These are phyloP conservation scores for Ophiostoma triangulosporum DNA, from an alignment of 2,329 filamentous ascomycete genomes.

Conservation along the genomic window DNA sequence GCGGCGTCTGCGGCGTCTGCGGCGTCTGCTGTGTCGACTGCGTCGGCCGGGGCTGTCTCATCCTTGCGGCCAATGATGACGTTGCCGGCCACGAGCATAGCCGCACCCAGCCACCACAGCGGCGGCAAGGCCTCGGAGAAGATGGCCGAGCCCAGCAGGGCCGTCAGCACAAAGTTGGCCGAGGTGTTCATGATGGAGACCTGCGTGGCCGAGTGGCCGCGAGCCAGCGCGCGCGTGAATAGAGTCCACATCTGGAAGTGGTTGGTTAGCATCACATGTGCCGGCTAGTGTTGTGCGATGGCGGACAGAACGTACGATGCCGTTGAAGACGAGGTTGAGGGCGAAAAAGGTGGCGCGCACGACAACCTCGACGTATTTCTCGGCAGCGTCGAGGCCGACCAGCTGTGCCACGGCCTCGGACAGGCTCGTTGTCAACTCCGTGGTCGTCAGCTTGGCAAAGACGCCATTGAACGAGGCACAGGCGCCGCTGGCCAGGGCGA, in stretches of 20 bases:
- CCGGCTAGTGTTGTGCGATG: too few relatives aligned
- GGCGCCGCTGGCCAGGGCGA: conserved; percentile 59
- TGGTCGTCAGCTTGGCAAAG: conserved; percentile 67
- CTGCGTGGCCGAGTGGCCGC: conserved; percentile 61
- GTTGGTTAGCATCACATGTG: too few relatives aligned
- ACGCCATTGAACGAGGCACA: conserved; percentile 73
- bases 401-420: conserved; percentile 30
- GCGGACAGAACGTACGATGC: conserved; percentile 35
- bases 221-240: conserved; percentile 65
- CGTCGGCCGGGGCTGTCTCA: conserved; percentile 23
- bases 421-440: conserved; percentile 36
- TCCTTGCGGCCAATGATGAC: conserved; percentile 65
- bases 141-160: conserved; percentile 53
- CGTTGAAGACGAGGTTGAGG: conserved; percentile 63
- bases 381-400: conserved; percentile 28
- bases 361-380: conserved; percentile 32
- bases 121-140: conserved; percentile 60
- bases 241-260: conserved; percentile 77
- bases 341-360: conserved; percentile 54
- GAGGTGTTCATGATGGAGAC: conserved; percentile 75
- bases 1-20: too few relatives aligned
- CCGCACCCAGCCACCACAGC: conserved; percentile 65
- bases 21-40: neutral
- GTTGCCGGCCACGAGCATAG: conserved; percentile 59
- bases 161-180: conserved; percentile 68